Base-by-base conservation (phyloP, 1,284 basidiomycete species). In the Apiotrichum akiyoshidainum region DNA sequence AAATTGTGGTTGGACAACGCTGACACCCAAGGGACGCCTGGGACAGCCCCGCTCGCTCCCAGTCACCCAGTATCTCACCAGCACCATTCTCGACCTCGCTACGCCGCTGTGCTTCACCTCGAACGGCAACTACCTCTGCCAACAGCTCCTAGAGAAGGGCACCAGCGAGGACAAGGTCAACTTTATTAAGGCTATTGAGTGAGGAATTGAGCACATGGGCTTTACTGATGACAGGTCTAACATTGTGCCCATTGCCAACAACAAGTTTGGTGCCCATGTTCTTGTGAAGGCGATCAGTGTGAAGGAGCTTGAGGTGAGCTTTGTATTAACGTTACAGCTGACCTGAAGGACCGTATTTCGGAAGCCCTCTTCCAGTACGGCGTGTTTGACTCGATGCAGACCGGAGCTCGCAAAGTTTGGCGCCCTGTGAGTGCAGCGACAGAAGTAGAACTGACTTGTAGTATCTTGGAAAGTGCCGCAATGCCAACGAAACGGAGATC, bases 231-330 rank as follows among this genome's bases (percentile, higher is more conserved):
- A 1, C 53, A 75, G 73, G 39, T 63, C 68, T 16, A 68, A 75
- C 21, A 63, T 75, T 17, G 68, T 75, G 21, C 52, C 66, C 26
- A 75, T 75, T 52, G 74, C 74, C 13, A 73, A 72, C 57, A 69
- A 74, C 61, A 74, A 73, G 48, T 74, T 74, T 60, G 74, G 74
- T 1, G 72, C 71, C 1, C 74, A 75, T 50, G 74, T 75, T n/a
- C 61, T 75, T 37, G 71, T 72, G 57, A 74, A 74, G 50, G 74
- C 72, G 6, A 61, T 75, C 22, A 57, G 66, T 3, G 58, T 70
- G 34, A 70, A 68, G 54, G 74, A 75, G 55, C 63, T 75, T 6
- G 72, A 75, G 65, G 72, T 73, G 21, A 56, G 65, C 40, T 34
- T 41, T 13, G 14, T 26, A 26, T 16, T 8, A 5, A n/a, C 19